These are phyloP conservation scores for Eutrema heterophyllum DNA, from an alignment of 345 rosid species.

Conservation along the genomic window DNA sequence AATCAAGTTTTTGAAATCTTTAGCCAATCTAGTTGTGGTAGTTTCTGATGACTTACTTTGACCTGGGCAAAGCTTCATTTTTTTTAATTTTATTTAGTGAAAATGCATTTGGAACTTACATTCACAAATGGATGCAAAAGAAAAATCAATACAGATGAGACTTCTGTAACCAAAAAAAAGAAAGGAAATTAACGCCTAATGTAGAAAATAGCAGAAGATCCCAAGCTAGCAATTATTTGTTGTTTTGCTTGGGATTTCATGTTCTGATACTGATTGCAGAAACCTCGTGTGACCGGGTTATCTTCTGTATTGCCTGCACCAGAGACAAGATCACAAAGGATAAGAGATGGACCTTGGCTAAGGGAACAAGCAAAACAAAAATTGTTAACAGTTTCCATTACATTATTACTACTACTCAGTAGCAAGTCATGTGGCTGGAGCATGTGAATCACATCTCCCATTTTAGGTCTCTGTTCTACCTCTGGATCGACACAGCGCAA, in stretches of 20 bases:
- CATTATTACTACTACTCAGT: conserved; percentile 36
- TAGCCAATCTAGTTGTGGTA: too few species aligned
- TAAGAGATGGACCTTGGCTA: not conserved
- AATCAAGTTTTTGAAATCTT: not conserved
- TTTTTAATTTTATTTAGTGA: too few species aligned
- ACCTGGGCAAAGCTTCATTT: not conserved
- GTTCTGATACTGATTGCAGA: conserved; percentile 22
- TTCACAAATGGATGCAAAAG: too few species aligned
- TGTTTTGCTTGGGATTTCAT: conserved; percentile 1
- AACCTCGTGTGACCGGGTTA: conserved; percentile 12
- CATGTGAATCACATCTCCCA: conserved; percentile 77
- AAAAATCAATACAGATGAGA: not conserved
- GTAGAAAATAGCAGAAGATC: not conserved
- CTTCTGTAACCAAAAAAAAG: not conserved
- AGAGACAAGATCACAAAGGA: not conserved
- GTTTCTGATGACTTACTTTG: not conserved
- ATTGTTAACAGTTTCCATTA: conserved; percentile 33
- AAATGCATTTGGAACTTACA: too few species aligned
- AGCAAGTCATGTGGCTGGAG: conserved; percentile 64
- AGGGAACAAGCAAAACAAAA: not conserved
- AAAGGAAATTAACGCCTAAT: not conserved
- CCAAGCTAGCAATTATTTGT: not conserved
- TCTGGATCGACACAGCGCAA: conserved; percentile 70
- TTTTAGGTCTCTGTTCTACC: conserved; percentile 51
- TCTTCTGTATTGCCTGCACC: conserved; percentile 29